phyloP scores from a whole-genome alignment of 192 early-diverging fungal species.

The Obelidium mucronatum region DNA sequence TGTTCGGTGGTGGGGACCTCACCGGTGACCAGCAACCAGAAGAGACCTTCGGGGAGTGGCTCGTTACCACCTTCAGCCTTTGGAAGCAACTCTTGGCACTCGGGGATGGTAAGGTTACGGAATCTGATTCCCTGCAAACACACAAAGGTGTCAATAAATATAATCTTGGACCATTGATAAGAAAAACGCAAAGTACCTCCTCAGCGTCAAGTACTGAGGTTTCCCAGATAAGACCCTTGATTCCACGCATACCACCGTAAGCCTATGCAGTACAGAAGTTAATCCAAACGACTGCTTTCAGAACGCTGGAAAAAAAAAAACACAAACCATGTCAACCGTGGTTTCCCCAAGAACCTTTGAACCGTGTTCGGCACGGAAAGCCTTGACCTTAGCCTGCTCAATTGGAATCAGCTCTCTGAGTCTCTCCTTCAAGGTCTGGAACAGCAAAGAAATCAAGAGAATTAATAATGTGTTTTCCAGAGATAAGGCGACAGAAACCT shows the following conservation, averaged over 20 bases:
- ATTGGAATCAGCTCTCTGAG: conserved; percentile 93
- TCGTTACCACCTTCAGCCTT: conserved; percentile 85
- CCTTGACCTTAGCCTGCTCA: conserved; percentile 96
- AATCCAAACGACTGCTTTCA: neutral
- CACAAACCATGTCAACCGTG: conserved; percentile 92
- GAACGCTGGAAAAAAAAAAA: neutral
- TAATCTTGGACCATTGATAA: neutral
- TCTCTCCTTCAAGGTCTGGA: conserved; percentile 90
- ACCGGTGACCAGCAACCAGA: conserved; percentile 98
- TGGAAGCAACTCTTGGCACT: conserved; percentile 93
- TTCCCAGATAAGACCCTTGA: conserved; percentile 99
- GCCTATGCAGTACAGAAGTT: conserved; percentile 34
- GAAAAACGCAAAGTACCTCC: conserved; percentile 62
- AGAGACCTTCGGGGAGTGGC: conserved; percentile 97
- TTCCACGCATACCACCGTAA: conserved; percentile 99
- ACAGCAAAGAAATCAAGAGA: neutral
- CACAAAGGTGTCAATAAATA: neutral
- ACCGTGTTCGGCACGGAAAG: conserved; percentile 91
- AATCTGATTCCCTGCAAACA: conserved; percentile 87
- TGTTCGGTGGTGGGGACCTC: conserved; percentile 95
- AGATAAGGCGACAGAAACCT: conserved; percentile 8
- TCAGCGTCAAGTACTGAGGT: conserved; percentile 96
- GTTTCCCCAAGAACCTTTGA: conserved; percentile 89
- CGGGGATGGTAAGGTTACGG: conserved; percentile 95
- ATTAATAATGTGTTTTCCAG: neutral